phyloP scores from a whole-genome alignment of 2,329 filamentous ascomycete species.

The Fusarium marasasianum region DNA sequence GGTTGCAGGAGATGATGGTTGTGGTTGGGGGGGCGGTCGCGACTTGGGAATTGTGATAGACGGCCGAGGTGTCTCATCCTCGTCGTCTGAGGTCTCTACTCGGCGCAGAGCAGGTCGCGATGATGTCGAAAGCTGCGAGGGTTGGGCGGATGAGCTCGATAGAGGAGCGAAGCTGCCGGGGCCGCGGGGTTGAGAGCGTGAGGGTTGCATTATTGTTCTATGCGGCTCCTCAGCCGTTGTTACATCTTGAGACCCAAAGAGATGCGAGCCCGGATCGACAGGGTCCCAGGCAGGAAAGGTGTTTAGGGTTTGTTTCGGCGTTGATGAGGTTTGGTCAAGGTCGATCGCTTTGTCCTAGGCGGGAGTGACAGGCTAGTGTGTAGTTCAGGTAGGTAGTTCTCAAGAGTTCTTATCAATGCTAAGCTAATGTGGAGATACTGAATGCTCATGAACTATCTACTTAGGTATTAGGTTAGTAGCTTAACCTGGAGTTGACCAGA shows the following conservation, averaged over 20 bases:
- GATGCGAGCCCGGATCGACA: constrained; percentile 2
- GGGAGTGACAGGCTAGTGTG: neutral
- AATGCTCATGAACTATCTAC: neutral
- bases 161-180: constrained; percentile 67
- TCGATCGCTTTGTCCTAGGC: neutral
- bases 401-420: constrained; percentile 12
- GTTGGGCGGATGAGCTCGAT: constrained; percentile 47
- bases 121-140: constrained; percentile 42
- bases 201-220: constrained; percentile 58
- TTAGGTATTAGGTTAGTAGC: too few relatives aligned
- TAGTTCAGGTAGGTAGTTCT: neutral
- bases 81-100: constrained; percentile 45
- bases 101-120: constrained; percentile 48
- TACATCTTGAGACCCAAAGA: constrained; percentile 53
- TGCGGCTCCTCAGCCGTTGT: constrained; percentile 44
- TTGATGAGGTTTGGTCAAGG: neutral
- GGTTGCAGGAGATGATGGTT: constrained; percentile 50
- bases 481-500: neutral
- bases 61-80: constrained; percentile 35
- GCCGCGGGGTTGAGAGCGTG: constrained; percentile 56
- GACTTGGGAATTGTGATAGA: constrained; percentile 59
- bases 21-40: constrained; percentile 49
- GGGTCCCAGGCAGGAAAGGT: neutral
- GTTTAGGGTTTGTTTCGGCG: constrained; percentile 3
- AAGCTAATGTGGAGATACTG: neutral